Percentiles rank a stretch among this genome's conserved stretches.
Conservation (phyloP, 192 early-diverging fungal species). For the Entomortierella parvispora region DNA sequence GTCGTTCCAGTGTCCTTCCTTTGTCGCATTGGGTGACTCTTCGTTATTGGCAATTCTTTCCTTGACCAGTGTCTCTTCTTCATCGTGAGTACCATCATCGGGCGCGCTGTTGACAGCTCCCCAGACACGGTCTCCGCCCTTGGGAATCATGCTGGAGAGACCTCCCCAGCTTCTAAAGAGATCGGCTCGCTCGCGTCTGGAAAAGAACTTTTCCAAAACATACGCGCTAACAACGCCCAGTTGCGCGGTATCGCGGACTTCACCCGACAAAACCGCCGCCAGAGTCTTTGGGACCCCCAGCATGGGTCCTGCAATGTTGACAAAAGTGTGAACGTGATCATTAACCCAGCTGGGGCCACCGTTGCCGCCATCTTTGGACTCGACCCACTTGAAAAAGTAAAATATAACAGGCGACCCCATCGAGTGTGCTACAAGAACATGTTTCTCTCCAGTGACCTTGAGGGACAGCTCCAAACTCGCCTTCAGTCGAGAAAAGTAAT, state of each 20-base stretch:
- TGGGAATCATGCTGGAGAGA: constrained; percentile 79
- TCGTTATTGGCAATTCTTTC: constrained; percentile 32
- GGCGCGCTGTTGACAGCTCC: constrained; percentile 73
- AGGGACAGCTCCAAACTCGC: constrained; percentile 70
- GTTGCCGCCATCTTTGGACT: constrained; percentile 69
- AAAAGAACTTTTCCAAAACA: constrained; percentile 89
- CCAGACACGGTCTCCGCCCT: constrained; percentile 87
- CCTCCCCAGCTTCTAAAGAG: constrained; percentile 89
- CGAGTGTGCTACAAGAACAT: constrained; percentile 67
- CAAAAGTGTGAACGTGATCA: constrained; percentile 78
- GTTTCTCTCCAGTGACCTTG: constrained; percentile 61
- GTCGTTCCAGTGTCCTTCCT: constrained; percentile 8
- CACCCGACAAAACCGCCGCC: constrained; percentile 77
- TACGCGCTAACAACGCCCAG: constrained; percentile 79
- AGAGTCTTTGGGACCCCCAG: constrained; percentile 88
- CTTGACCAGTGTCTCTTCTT: constrained; percentile 35
- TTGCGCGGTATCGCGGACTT: constrained; percentile 88
- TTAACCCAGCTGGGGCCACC: constrained; percentile 81
- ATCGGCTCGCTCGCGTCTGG: constrained; percentile 73
- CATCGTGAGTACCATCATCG: constrained; percentile 69
- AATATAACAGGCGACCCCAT: constrained; percentile 79
- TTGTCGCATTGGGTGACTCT: constrained; percentile 7
- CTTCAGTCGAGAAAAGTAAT: constrained; percentile 84
- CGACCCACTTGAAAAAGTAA: constrained; percentile 92
- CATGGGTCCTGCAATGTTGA: constrained; percentile 89